Conservation (phyloP, 2,329 filamentous ascomycete species). For the Nannizzia gypsea region DNA sequence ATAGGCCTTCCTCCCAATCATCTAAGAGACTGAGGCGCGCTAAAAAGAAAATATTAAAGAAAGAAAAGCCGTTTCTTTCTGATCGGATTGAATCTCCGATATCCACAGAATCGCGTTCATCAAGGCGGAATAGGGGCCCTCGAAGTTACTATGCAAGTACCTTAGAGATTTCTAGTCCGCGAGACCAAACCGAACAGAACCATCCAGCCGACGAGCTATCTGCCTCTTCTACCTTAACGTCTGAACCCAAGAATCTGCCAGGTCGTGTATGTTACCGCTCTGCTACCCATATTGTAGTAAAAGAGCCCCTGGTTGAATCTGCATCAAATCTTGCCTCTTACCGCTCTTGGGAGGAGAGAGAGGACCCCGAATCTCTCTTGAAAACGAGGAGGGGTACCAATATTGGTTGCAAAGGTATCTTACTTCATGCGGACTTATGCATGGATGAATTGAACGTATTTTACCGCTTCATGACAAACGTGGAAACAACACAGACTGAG, state of each 20-base stretch:
- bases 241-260: neutral
- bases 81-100: neutral
- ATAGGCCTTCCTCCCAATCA: neutral
- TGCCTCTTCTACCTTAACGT: neutral
- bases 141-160: neutral
- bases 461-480: constrained; percentile 11
- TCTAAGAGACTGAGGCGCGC: neutral
- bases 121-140: neutral
- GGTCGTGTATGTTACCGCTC: neutral
- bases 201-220: neutral
- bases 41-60: neutral
- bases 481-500: constrained; percentile 9
- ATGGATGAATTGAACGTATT: constrained; percentile 18
- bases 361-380: neutral
- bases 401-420: neutral
- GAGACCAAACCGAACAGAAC: neutral
- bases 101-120: neutral
- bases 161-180: neutral
- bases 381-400: neutral
- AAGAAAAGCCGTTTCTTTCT: neutral
- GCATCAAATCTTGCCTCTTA: neutral
- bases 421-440: constrained; percentile 21
- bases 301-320: neutral
- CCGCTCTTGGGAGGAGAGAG: neutral
- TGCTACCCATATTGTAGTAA: neutral